A percentile compares a stretch with the other conserved stretches of the same genome.
phyloP scores from a whole-genome alignment of 768 basidiomycete species.

The Calocybe gangraenosa region DNA sequence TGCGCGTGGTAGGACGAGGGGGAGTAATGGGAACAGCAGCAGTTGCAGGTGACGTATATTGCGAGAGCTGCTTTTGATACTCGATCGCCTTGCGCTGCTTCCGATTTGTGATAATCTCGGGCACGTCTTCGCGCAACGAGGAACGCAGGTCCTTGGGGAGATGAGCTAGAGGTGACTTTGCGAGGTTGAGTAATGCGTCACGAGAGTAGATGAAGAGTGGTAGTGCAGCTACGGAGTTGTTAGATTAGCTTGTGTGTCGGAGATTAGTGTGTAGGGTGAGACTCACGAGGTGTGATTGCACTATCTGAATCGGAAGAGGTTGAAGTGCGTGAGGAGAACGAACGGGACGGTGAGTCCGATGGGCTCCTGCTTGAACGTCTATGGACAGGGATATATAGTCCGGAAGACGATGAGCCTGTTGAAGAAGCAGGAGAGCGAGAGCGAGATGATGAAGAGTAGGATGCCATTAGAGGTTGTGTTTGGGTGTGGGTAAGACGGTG shows the following conservation, averaged over 20 bases:
- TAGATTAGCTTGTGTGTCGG: not conserved
- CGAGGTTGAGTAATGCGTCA: conserved; percentile 22
- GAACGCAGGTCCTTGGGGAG: conserved; percentile 21
- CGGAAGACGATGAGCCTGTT: conserved; percentile 10
- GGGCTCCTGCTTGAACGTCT: conserved; percentile 24
- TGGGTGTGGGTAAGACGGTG: no score
- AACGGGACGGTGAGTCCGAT: conserved; percentile 13
- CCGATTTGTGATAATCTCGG: conserved; percentile 24
- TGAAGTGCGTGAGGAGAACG: conserved; percentile 12
- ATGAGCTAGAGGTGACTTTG: conserved; percentile 23
- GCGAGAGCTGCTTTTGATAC: conserved; percentile 14
- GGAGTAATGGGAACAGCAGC: no score
- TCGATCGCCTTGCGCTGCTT: conserved; percentile 26
- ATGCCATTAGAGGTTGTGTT: no score
- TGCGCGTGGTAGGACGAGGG: no score
- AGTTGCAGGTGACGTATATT: no score
- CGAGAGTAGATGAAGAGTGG: conserved; percentile 21
- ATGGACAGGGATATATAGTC: conserved; percentile 39
- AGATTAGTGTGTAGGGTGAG: not conserved
- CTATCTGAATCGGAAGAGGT: conserved; percentile 11
- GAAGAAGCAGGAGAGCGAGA: conserved; percentile 16
- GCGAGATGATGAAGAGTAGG: conserved; percentile 17
- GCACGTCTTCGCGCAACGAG: conserved; percentile 19
- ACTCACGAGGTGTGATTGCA: conserved; percentile 15
- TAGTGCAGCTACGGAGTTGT: conserved; percentile 5